These are phyloP conservation scores for Cladosporium cucumerinum DNA, from an alignment of 2,329 filamentous ascomycete species.

Conservation along the genomic window DNA sequence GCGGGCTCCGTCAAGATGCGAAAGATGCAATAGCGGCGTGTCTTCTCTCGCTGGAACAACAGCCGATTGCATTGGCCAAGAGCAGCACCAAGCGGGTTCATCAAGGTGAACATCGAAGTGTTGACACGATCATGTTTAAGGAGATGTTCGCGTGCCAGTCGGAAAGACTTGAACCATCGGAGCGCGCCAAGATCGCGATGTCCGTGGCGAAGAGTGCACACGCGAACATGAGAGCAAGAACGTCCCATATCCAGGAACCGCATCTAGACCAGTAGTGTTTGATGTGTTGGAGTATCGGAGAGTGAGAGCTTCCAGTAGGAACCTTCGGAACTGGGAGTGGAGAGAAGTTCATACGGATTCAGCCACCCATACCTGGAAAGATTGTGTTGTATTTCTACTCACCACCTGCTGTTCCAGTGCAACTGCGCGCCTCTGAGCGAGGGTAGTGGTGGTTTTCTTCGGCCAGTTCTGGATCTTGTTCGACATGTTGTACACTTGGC, in stretches of 20 bases:
- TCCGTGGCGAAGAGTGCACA: neutral
- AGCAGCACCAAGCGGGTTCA: neutral
- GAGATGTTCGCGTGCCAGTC: neutral
- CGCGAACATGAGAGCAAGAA: neutral
- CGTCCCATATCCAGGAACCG: neutral
- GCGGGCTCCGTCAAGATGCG: neutral
- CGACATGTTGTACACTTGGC: neutral
- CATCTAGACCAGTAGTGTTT: neutral
- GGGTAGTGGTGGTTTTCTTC: neutral
- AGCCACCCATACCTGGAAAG: neutral
- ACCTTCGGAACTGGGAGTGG: neutral
- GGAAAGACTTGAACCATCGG: neutral
- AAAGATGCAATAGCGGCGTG: neutral
- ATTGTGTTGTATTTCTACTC: neutral
- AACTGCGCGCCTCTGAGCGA: neutral
- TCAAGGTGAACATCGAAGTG: neutral
- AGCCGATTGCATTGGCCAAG: neutral
- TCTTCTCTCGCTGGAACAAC: neutral
- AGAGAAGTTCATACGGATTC: neutral
- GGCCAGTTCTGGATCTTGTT: neutral
- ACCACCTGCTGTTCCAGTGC: neutral
- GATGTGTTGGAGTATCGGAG: neutral
- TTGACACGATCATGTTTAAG: neutral
- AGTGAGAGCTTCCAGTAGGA: neutral
- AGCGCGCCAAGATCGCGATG: neutral